Conservation (phyloP, 2,329 filamentous ascomycete genomes). For the Claviceps lovelessii region DNA sequence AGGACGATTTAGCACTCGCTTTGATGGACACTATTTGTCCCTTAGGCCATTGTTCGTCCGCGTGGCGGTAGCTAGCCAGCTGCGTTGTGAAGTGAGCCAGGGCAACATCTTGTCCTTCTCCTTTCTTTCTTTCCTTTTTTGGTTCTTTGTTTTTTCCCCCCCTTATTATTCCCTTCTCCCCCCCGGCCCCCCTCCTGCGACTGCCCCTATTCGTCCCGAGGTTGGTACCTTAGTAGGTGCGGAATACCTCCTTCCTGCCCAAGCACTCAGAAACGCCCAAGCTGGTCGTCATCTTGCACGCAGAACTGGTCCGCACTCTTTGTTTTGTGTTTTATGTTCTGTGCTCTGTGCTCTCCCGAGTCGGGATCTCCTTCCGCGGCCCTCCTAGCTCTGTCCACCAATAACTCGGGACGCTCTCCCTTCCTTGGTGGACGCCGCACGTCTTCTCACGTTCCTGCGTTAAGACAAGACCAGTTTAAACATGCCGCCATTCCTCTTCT, state of each 20-base stretch:
- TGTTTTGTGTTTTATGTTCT: not conserved
- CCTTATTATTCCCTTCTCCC: too few relatives aligned
- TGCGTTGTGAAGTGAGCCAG: too few relatives aligned
- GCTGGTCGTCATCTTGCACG: too few relatives aligned
- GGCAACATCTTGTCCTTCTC: not conserved
- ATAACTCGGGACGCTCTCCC: not conserved
- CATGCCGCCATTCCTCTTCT: constrained; percentile 20
- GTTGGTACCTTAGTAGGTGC: not conserved
- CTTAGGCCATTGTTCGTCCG: not conserved
- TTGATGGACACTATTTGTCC: not conserved
- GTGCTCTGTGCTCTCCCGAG: not conserved
- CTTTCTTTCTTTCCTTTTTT: not conserved
- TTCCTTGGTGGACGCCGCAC: constrained; percentile 1
- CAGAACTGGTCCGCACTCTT: not conserved
- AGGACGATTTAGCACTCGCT: not conserved
- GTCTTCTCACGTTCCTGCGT: constrained; percentile 20
- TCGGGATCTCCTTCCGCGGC: not conserved
- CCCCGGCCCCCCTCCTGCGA: not conserved
- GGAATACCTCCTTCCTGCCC: not conserved
- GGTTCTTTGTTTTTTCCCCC: too few relatives aligned
- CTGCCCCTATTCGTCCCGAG: not conserved
- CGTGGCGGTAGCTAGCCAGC: not conserved
- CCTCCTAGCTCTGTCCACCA: not conserved
- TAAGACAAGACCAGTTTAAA: constrained; percentile 13
- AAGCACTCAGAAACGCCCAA: too few relatives aligned